Conservation (phyloP, 2,329 filamentous ascomycete genomes). For the Colletotrichum trifolii region DNA sequence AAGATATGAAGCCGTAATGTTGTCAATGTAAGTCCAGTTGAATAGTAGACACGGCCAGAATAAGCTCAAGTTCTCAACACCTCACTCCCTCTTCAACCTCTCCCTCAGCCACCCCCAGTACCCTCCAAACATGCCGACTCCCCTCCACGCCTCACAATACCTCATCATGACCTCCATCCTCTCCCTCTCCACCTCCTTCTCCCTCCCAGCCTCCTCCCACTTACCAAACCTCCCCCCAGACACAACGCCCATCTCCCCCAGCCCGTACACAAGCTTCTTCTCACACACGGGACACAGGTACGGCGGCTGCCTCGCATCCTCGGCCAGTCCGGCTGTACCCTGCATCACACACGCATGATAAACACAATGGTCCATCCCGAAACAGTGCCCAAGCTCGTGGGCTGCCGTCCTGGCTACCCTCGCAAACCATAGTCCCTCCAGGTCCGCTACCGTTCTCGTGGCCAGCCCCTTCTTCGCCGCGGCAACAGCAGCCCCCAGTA, state of each 20-base stretch:
- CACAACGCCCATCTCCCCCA: constrained; percentile 41
- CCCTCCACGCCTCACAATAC: constrained; percentile 55
- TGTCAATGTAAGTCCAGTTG: no score
- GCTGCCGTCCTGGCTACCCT: constrained; percentile 67
- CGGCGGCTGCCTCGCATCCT: constrained; percentile 71
- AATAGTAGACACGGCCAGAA: not conserved
- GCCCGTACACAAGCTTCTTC: constrained; percentile 58
- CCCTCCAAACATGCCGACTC: constrained; percentile 58
- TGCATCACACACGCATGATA: constrained; percentile 76
- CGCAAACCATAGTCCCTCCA: constrained; percentile 65
- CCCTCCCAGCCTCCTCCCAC: constrained; percentile 12
- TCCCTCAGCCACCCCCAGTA: constrained; percentile 55
- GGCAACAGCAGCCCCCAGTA: constrained; percentile 50
- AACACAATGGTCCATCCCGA: constrained; percentile 73
- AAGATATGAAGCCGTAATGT: not conserved
- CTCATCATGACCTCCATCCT: constrained; percentile 43
- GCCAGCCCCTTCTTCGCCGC: constrained; percentile 39
- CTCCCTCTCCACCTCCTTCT: constrained; percentile 9
- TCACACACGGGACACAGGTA: constrained; percentile 71
- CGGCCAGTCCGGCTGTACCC: constrained; percentile 63
- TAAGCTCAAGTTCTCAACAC: no score
- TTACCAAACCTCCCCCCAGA: constrained; percentile 40
- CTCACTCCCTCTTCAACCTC: constrained; percentile 13
- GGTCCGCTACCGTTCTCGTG: constrained; percentile 40
- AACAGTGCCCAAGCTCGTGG: constrained; percentile 76